Conservation (phyloP, 805 yeast species). For the Teunomyces gatunensis region DNA sequence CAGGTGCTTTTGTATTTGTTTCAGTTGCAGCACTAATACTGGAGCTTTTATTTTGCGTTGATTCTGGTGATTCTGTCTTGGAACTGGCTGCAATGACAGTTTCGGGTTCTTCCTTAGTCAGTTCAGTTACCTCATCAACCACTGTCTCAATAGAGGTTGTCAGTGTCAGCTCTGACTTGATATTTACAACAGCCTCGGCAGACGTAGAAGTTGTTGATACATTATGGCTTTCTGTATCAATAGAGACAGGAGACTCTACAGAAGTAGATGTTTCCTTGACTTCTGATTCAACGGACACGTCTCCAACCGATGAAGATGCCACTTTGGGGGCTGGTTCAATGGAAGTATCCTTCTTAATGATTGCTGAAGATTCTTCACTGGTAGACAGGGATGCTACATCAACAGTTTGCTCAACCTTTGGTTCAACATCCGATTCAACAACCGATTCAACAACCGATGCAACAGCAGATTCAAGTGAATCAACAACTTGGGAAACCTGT, state of each 20-base stretch:
- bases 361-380: too few species aligned
- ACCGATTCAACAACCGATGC: conserved; percentile 5
- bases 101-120: conserved; percentile 1
- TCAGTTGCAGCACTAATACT: background rate
- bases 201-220: too few species aligned
- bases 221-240: too few species aligned
- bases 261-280: too few species aligned
- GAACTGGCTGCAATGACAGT: background rate
- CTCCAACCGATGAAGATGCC: background rate
- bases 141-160: conserved; percentile 2
- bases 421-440: background rate
- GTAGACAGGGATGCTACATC: background rate
- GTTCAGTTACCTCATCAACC: conserved; percentile 2
- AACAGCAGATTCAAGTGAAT: conserved; percentile 2
- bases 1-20: background rate
- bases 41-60: background rate
- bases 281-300: too few species aligned
- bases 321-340: background rate
- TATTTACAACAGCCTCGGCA: conserved; percentile 5
- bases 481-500: background rate
- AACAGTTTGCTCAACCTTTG: background rate
- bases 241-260: too few species aligned
- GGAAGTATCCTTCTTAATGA: background rate
- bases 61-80: background rate
- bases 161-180: too few species aligned